Evolutionary conservation across 768 basidiomycete genomes (phyloP), one percentile per base, ranked within the genome.

Genomic region (Myochromella boudieri): DNA sequence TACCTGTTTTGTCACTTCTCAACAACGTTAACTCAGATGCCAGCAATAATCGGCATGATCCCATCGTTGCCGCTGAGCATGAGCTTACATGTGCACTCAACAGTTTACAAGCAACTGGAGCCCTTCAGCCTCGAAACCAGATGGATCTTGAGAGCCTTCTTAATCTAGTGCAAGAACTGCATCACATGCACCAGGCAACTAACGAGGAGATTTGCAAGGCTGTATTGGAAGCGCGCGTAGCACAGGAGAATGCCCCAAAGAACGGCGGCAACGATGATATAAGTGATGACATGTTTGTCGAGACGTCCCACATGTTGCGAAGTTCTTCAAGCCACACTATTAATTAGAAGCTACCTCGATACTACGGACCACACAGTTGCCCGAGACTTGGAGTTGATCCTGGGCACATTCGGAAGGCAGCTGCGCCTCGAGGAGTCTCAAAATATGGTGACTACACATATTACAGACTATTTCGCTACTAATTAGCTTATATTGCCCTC

Each of bases 1-100:
- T 62, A 22, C 59, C 61, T 10, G 48, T 62, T 17, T 46, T 54
- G 9, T 52, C 53, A 20, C 60, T 64, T 20, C 45, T 63, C 26
- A 40, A 52, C 20, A 34, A 28, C 9, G 41, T 56, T 21, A 41
- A 37, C 52, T n/a, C n/a, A n/a, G n/a, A n/a, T n/a, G n/a, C n/a
- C n/a, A n/a, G n/a, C n/a, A n/a, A n/a, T n/a, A 21, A 41, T 52
- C 21, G 38, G 22, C 5, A 21, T 14, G 20, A 11, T 2, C 37
- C 7, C 7, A 25, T 22, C 14, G 3, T 22, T 9, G 24, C 50
- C 36, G 60, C 48, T 3, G 59, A 60, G 43, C 46, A 44, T 20
- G 15, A 48, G 27, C 22, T 52, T 6, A 21, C n/a, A 12, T 18
- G 33, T 28, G 14, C 37, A 0, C 25, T 52, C 14, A 15, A 37